Evolutionary conservation across 1,284 basidiomycete species (phyloP), one percentile per base, ranked within the genome.

Genomic region (Mycena sp.): DNA sequence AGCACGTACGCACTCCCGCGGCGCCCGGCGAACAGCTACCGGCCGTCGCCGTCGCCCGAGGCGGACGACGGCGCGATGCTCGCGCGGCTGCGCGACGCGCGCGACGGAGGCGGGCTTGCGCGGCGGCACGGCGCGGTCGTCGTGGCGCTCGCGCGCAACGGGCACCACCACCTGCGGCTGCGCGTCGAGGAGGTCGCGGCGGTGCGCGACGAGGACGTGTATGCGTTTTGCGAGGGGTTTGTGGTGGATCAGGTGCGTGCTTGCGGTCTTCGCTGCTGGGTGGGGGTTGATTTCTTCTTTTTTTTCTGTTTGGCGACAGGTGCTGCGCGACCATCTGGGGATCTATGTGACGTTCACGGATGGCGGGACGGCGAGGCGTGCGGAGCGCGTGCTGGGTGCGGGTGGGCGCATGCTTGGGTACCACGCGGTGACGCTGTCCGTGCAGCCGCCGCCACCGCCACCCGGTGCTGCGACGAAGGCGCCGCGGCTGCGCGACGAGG

Each of bases 271-370:
- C n/a, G n/a, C n/a, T n/a, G n/a, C n/a, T 4, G 45, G 19, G 17
- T 51, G 61, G 55, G 46, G 28, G 29, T 48, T 26, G 59, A 26
- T 48, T 41, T 23, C 5, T 21, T 14, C 32, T 35, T 7, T 9
- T 14, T 14, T 35, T 35, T 35, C 9, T 7, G 9, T 9, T n/a
- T n/a, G n/a, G n/a, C n/a, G n/a, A 46, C 48, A 91, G 89, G 79
- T 92, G 26, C 77, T 93, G 1, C 85, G 85, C 64, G 91, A 92
- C 72, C 82, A 85, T 54, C 77, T 79, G 9, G 88, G 85, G 12
- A 87, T 89, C 80, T 93, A 91, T 70, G 83, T 92, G 63, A 90
- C 90, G 4, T 93, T 93, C 70, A 72, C 78, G 49, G 83, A 84
- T 6, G 72, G 78, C 1, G 85, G 87, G 63, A 78, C 83, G 3